phyloP scores from a whole-genome alignment of 345 rosid genomes.

The Lepidium africanum region DNA sequence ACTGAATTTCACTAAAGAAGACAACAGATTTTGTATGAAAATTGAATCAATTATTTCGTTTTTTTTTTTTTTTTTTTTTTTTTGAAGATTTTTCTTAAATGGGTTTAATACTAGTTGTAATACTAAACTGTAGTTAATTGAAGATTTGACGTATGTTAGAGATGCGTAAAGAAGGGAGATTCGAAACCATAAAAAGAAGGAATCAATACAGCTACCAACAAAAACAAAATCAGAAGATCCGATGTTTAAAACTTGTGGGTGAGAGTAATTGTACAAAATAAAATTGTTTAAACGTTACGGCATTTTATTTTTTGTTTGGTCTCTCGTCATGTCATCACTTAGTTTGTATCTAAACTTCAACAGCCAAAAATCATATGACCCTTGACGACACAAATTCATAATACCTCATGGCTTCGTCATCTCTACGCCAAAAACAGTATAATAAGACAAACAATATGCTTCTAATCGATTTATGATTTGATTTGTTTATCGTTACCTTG shows the following conservation, averaged over 20 bases:
- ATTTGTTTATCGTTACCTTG: conserved; percentile 1
- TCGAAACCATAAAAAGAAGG: conserved; percentile 4
- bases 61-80: background rate
- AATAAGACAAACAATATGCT: conserved; percentile 11
- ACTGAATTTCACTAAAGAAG: background rate
- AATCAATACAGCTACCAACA: conserved; percentile 19
- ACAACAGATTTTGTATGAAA: background rate
- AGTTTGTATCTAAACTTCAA: background rate
- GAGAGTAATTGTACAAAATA: background rate
- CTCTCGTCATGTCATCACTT: conserved; percentile 16
- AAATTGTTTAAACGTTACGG: background rate
- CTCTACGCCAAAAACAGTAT: conserved; percentile 12
- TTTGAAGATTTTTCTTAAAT: background rate
- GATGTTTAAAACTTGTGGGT: conserved; percentile 2
- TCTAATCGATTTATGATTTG: conserved; percentile 1
- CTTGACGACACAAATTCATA: conserved; percentile 12
- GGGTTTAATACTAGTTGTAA: background rate
- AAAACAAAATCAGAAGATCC: conserved; percentile 7
- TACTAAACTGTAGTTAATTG: background rate
- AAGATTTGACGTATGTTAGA: background rate
- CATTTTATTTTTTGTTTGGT: conserved; percentile 18
- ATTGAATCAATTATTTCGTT: background rate
- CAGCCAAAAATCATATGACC: conserved; percentile 6
- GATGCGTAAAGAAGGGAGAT: conserved; percentile 18
- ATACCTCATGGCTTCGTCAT: conserved; percentile 11